Evolutionary conservation across 2,329 filamentous ascomycete genomes (phyloP).

Genomic region (Talaromyces piceae): DNA sequence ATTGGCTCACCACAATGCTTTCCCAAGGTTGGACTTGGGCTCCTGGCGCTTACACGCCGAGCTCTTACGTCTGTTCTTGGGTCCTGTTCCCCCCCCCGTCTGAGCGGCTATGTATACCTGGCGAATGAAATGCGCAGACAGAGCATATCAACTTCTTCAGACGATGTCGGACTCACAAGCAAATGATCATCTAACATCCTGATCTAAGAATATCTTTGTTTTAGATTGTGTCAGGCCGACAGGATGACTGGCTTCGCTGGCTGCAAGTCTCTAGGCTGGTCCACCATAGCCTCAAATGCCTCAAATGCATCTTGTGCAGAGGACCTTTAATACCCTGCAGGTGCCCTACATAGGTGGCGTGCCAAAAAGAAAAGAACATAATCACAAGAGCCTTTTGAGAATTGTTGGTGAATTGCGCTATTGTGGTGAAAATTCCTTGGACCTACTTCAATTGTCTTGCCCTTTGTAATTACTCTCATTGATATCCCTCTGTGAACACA

Average conservation of each 20-base stretch:
- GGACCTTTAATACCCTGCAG: slow-evolving; percentile 6
- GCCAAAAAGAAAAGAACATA: not conserved
- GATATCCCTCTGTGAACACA: not conserved
- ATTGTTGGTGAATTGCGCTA: not conserved
- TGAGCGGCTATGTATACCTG: not conserved
- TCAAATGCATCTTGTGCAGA: slow-evolving; percentile 1
- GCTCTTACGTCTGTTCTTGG: not conserved
- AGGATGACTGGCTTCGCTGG: slow-evolving; percentile 8
- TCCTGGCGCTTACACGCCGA: slow-evolving; percentile 8
- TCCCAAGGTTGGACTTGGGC: not conserved
- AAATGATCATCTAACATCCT: not conserved
- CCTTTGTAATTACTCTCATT: not conserved
- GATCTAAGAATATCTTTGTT: slow-evolving; percentile 3
- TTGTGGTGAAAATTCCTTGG: slow-evolving; percentile 3
- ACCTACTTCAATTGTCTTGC: not conserved
- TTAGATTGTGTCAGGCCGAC: not conserved
- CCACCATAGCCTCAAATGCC: not conserved
- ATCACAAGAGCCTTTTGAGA: no score
- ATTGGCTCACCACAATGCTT: not conserved
- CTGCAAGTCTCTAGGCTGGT: not conserved
- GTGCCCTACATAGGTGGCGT: not conserved
- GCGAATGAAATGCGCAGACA: not conserved
- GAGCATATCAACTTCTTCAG: not conserved
- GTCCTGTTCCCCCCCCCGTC: not conserved
- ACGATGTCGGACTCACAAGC: not conserved